These are phyloP conservation scores for Cytospora schulzeri DNA, from an alignment of 2,329 filamentous ascomycete genomes.

Conservation along the genomic window DNA sequence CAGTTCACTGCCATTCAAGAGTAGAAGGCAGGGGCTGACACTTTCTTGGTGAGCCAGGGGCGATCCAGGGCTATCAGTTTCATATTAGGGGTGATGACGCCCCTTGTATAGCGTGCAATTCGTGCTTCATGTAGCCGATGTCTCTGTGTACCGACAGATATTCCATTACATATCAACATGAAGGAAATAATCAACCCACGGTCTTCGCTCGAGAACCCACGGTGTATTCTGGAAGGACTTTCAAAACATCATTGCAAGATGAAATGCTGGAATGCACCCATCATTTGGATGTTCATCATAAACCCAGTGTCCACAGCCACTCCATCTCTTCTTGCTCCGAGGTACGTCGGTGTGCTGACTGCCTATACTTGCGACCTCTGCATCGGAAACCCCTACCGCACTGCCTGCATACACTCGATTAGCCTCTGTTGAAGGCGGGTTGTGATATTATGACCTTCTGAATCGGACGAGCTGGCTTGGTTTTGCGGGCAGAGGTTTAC, in stretches of 20 bases:
- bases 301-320: not conserved
- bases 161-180: not conserved
- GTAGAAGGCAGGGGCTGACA: too few relatives aligned
- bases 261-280: not conserved
- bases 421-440: not conserved
- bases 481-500: not conserved
- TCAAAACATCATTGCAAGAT: not conserved
- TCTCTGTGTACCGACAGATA: too few relatives aligned
- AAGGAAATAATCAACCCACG: not conserved
- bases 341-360: not conserved
- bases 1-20: too few relatives aligned
- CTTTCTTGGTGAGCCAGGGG: too few relatives aligned
- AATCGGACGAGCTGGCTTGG: not conserved
- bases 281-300: not conserved
- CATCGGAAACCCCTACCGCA: not conserved
- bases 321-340: not conserved
- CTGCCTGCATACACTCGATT: not conserved
- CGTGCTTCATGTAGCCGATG: too few relatives aligned
- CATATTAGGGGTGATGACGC: too few relatives aligned
- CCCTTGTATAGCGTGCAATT: too few relatives aligned
- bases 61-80: too few relatives aligned
- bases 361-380: not conserved
- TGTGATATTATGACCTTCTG: not conserved
- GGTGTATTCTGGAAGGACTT: too few relatives aligned
- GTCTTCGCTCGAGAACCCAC: too few relatives aligned